Percentiles rank a stretch among this genome's conserved stretches.
These are phyloP conservation scores for Mycosphaerella sp. DNA, from an alignment of 2,329 filamentous ascomycete species.

Conservation along the genomic window DNA sequence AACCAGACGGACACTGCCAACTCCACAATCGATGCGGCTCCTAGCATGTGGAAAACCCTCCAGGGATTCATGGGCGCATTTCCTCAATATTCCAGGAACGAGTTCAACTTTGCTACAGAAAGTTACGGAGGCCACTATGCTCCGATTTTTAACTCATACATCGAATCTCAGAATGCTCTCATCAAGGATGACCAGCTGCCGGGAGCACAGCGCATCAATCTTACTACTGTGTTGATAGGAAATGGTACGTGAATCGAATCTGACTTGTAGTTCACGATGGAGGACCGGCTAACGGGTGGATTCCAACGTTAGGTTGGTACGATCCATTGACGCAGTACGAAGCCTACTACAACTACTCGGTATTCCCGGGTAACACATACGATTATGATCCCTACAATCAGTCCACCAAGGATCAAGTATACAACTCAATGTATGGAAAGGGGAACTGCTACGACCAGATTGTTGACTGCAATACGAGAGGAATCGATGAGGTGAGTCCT, in stretches of 20 bases:
- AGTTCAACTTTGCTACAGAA: slow-evolving; percentile 33
- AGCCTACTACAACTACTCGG: slow-evolving; percentile 54
- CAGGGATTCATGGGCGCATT: slow-evolving; percentile 60
- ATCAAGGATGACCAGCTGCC: slow-evolving; percentile 37
- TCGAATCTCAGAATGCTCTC: slow-evolving; percentile 30
- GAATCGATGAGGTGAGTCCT: slow-evolving; percentile 36
- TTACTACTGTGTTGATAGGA: slow-evolving; percentile 29
- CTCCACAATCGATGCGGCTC: slow-evolving; percentile 48
- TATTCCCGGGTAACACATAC: slow-evolving; percentile 53
- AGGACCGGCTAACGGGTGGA: not conserved
- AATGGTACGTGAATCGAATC: slow-evolving; percentile 37
- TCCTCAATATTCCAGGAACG: slow-evolving; percentile 31
- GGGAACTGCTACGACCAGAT: slow-evolving; percentile 57
- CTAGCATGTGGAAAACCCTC: slow-evolving; percentile 54
- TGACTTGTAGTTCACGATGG: not conserved
- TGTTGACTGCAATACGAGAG: slow-evolving; percentile 50
- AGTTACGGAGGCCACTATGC: slow-evolving; percentile 31
- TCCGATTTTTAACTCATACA: slow-evolving; percentile 31
- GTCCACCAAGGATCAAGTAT: slow-evolving; percentile 44
- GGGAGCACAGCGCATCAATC: slow-evolving; percentile 32
- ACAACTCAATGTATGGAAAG: slow-evolving; percentile 55
- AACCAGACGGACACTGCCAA: slow-evolving; percentile 49
- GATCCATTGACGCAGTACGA: slow-evolving; percentile 52
- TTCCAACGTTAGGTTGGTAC: slow-evolving; percentile 41
- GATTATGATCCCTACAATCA: slow-evolving; percentile 50